These are phyloP conservation scores for Platanthera guangdongensis DNA, from an alignment of 106 monocot genomes.

Conservation along the genomic window DNA sequence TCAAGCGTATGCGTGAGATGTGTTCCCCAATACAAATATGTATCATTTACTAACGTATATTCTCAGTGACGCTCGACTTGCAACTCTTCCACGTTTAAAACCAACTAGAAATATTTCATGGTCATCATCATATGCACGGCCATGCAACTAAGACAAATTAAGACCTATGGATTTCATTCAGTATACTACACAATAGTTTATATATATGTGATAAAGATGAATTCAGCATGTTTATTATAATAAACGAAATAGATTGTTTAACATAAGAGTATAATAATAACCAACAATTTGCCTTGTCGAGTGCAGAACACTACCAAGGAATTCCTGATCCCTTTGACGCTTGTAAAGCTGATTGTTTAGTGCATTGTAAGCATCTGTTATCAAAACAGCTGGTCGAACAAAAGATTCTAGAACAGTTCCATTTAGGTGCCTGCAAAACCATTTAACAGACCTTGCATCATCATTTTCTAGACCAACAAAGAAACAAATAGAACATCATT, in stretches of 20 bases:
- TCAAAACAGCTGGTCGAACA: slow-evolving; percentile 94
- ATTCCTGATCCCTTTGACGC: slow-evolving; percentile 89
- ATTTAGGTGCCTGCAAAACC: slow-evolving; percentile 78
- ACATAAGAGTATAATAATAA: too few relatives aligned
- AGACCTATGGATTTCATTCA: too few relatives aligned
- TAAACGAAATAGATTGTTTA: neutral
- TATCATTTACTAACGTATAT: too few relatives aligned
- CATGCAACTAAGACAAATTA: neutral
- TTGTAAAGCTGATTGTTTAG: slow-evolving; percentile 84
- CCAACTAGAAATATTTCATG: too few relatives aligned
- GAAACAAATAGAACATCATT: neutral
- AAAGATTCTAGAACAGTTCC: slow-evolving; percentile 98
- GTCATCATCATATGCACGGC: too few relatives aligned
- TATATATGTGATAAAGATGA: too few relatives aligned
- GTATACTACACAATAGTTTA: too few relatives aligned
- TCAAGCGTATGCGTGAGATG: too few relatives aligned
- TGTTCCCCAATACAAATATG: too few relatives aligned
- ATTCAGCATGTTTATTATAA: neutral
- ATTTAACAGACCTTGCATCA: slow-evolving; percentile 9
- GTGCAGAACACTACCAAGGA: slow-evolving; percentile 51
- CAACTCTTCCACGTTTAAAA: too few relatives aligned
- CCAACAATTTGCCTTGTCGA: neutral
- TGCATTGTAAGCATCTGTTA: slow-evolving; percentile 98
- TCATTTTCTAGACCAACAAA: slow-evolving; percentile 4
- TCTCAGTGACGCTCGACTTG: too few relatives aligned